These are phyloP conservation scores for Vitis riparia DNA, from an alignment of 164 flowering plant genomes.

Conservation along the genomic window DNA sequence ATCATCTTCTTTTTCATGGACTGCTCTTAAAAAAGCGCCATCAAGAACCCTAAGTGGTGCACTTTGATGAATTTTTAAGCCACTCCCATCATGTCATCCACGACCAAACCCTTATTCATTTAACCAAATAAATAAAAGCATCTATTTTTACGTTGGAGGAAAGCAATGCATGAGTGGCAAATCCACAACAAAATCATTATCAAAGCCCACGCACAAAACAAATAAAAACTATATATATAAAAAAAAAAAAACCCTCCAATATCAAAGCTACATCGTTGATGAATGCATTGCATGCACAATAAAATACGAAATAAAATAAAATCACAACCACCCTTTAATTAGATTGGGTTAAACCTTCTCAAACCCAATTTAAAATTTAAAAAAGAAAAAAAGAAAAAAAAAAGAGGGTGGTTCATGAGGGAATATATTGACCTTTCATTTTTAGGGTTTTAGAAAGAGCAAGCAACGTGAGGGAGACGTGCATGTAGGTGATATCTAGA, in stretches of 20 bases:
- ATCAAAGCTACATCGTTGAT: neutral
- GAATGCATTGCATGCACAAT: conserved; percentile 31
- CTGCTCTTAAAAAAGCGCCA: conserved; percentile 13
- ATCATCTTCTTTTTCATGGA: conserved; percentile 25
- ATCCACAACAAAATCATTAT: conserved; percentile 50
- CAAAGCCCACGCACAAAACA: neutral
- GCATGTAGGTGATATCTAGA: conserved; percentile 43
- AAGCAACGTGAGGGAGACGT: conserved; percentile 71
- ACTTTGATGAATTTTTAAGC: conserved; percentile 31
- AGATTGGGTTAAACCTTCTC: neutral
- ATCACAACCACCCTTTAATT: neutral
- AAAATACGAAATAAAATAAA: conserved; percentile 4
- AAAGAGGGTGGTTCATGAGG: neutral
- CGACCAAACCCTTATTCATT: conserved; percentile 18
- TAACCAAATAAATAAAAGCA: neutral
- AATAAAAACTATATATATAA: too few relatives aligned
- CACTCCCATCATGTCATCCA: conserved; percentile 14
- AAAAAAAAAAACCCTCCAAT: neutral
- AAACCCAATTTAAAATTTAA: neutral
- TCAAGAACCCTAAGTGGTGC: conserved; percentile 46
- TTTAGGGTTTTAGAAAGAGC: conserved; percentile 12
- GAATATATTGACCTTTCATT: conserved; percentile 21
- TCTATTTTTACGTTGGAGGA: conserved; percentile 45
- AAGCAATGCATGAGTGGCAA: conserved; percentile 62
- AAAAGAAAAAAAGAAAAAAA: neutral